These are phyloP conservation scores for Arachis hypogaea DNA, from an alignment of 306 rosid species.

Conservation along the genomic window DNA sequence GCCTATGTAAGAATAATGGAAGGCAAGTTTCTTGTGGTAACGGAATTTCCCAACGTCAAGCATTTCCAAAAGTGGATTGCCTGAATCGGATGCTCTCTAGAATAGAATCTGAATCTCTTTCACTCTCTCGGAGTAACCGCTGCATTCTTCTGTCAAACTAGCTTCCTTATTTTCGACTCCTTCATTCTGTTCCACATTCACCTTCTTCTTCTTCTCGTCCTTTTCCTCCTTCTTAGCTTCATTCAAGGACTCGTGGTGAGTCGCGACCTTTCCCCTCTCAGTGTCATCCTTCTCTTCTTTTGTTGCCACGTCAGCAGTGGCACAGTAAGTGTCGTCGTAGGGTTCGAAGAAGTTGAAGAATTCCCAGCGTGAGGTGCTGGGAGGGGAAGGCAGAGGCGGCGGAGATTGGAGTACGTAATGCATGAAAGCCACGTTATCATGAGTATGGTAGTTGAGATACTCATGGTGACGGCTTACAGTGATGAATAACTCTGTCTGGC, in stretches of 20 bases:
- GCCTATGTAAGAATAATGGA: conserved; percentile 51
- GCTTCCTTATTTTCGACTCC: conserved; percentile 14
- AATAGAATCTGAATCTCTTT: conserved; percentile 65
- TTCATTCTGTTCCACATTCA: conserved; percentile 25
- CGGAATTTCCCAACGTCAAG: conserved; percentile 56
- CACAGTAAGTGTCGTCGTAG: conserved; percentile 46
- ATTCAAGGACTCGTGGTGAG: conserved; percentile 6
- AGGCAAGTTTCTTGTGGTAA: conserved; percentile 49
- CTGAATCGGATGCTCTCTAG: conserved; percentile 69
- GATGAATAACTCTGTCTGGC: conserved; percentile 28
- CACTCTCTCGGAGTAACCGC: conserved; percentile 52
- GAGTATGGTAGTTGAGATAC: conserved; percentile 28
- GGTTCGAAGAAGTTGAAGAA: conserved; percentile 80
- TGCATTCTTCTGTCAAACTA: conserved; percentile 39
- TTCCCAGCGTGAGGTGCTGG: conserved; percentile 72
- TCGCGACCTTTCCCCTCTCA: neutral
- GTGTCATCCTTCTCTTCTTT: conserved; percentile 28
- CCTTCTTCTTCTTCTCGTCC: neutral
- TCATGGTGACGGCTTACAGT: conserved; percentile 23
- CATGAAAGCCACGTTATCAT: conserved; percentile 38
- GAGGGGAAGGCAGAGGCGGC: conserved; percentile 54
- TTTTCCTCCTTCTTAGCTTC: neutral
- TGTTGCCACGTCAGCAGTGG: neutral
- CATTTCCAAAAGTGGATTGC: conserved; percentile 55
- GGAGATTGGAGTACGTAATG: conserved; percentile 33